Evolutionary conservation across 768 basidiomycete species (phyloP).

Genomic region (Mycena amicta): DNA sequence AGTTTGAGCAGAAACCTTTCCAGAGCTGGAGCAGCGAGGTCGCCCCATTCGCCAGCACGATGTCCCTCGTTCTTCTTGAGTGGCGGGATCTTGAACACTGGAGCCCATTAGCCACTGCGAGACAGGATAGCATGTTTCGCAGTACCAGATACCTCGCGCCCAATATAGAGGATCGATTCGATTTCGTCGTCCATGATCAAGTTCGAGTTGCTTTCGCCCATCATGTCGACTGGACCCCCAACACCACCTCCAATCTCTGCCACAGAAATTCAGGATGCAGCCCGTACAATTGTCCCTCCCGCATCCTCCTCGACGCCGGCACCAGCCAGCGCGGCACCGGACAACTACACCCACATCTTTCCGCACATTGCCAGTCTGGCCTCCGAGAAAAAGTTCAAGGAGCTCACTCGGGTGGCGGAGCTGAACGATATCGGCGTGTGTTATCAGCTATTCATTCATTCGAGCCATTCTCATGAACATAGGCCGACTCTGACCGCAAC

Average conservation of each 20-base stretch:
- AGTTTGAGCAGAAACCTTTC: slow-evolving; percentile 58
- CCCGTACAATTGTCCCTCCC: slow-evolving; percentile 31
- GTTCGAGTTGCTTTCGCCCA: slow-evolving; percentile 11
- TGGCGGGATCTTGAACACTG: slow-evolving; percentile 92
- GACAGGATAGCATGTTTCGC: slow-evolving; percentile 16
- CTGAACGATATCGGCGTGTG: slow-evolving; percentile 56
- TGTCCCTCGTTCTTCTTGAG: slow-evolving; percentile 86
- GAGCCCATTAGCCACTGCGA: slow-evolving; percentile 14
- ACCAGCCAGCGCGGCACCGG: slow-evolving; percentile 27
- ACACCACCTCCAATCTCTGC: slow-evolving; percentile 65
- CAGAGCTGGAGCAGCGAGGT: slow-evolving; percentile 80
- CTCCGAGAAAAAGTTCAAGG: slow-evolving; percentile 42
- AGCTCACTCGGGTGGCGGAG: slow-evolving; percentile 53
- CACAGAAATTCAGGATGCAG: slow-evolving; percentile 58
- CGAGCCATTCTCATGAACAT: slow-evolving; percentile 1
- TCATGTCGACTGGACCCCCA: slow-evolving; percentile 58
- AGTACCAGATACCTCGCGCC: slow-evolving; percentile 87
- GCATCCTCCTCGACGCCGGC: slow-evolving; percentile 17
- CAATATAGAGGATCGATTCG: slow-evolving; percentile 87
- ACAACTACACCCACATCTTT: slow-evolving; percentile 49
- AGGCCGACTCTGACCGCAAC: slow-evolving; percentile 43
- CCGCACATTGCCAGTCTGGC: slow-evolving; percentile 48
- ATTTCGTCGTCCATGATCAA: slow-evolving; percentile 66
- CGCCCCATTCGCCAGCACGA: slow-evolving; percentile 92
- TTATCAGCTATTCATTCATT: slow-evolving; percentile 8